Evolutionary conservation across 2,329 filamentous ascomycete genomes (phyloP).

Genomic region (Rhinocladiella mackenziei): DNA sequence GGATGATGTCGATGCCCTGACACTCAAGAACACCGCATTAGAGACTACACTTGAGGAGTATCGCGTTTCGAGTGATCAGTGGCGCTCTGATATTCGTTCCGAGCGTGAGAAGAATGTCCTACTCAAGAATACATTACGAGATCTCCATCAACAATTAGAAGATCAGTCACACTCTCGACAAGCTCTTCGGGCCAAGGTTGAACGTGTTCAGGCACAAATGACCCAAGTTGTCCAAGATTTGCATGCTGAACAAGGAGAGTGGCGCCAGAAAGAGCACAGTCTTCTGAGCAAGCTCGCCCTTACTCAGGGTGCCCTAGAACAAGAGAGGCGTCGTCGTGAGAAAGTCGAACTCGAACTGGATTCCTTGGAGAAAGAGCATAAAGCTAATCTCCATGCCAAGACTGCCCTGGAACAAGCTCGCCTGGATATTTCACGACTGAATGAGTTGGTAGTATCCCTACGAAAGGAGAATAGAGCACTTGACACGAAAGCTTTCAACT

Average conservation of each 20-base stretch:
- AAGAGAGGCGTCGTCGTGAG: conserved; percentile 62
- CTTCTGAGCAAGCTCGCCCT: conserved; percentile 52
- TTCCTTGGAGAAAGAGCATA: conserved; percentile 65
- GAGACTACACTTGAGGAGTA: conserved; percentile 63
- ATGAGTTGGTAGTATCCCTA: conserved; percentile 50
- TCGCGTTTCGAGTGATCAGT: conserved; percentile 36
- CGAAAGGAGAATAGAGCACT: conserved; percentile 61
- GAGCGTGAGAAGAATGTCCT: conserved; percentile 63
- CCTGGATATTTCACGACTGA: conserved; percentile 60
- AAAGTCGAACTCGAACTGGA: conserved; percentile 58
- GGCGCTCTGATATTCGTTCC: conserved; percentile 32
- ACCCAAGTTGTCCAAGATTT: conserved; percentile 71
- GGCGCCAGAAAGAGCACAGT: conserved; percentile 65
- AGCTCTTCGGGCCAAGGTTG: conserved; percentile 76
- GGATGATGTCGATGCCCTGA: conserved; percentile 51
- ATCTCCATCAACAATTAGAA: conserved; percentile 70
- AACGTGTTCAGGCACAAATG: conserved; percentile 85
- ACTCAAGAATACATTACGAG: conserved; percentile 41
- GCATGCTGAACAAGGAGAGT: conserved; percentile 74
- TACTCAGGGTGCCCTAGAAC: conserved; percentile 57
- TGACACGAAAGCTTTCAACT: conserved; percentile 63
- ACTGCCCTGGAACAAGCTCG: conserved; percentile 68
- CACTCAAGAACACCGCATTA: conserved; percentile 58
- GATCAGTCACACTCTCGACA: conserved; percentile 83
- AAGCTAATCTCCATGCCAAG: conserved; percentile 71